Evolutionary conservation across 163 green algal genomes (phyloP), one percentile per base, ranked within the genome.

Genomic region (Scenedesmus sp.): DNA sequence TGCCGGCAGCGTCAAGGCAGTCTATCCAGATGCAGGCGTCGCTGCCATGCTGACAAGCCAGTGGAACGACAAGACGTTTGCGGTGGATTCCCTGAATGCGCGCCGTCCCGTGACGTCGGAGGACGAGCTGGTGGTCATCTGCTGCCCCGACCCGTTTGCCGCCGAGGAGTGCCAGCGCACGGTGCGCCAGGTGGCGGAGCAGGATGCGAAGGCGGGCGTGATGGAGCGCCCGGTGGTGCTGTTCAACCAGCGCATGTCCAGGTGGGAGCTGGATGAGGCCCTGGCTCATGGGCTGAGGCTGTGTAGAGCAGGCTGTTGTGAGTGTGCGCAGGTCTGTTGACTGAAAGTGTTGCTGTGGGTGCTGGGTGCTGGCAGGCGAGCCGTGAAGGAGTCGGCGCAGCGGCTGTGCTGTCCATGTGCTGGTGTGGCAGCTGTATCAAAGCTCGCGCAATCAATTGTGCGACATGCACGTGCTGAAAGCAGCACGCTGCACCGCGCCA

Each of bases 11-110:
- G 87, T 91, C 4, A 91, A 91, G 43, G 87, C 87, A 10, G 90
- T 99, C 9, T 98, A 98, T 87, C 97, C 97, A 7, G 97, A 99
- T 91, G 96, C 96, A 33, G 97, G 97, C n/a, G 96, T 98, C 18
- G 96, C 97, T 20, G 97, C 97, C 18, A 98, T 99, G 97, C 92
- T 99, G 33, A 91, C 92, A 16, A 94, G 98, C 93, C 94, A 97
- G 88, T 99, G 97, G 97, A 81, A 90, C 16, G 94, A 98, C 79
- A 90, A 87, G 10, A 26, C 37, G 30, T 98, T 98, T 84, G 49
- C 78, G 20, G 93, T 98, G 37, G 85, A 92, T n/a, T 94, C 88
- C 43, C 85, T 98, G 22, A 96, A 94, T 56, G 95, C 97, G 89
- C 92, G 95, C 10, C 85, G 68, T 12, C 95, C 96, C 0, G 87